Base-by-base conservation (phyloP, 306 rosid species). In the Rosa rugosa region DNA sequence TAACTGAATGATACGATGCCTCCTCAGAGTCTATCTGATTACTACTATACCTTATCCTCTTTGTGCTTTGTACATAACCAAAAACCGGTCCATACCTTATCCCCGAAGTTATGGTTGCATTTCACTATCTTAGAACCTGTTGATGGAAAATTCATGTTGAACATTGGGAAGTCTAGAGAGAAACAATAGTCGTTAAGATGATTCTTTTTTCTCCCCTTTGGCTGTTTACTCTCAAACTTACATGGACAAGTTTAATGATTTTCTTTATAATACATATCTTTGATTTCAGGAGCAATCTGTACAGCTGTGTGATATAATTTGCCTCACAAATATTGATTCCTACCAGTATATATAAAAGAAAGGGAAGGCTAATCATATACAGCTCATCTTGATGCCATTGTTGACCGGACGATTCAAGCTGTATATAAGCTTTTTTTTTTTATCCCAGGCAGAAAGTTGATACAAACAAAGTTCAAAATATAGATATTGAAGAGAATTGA, bases 211-310 rank as follows among this genome's bases (percentile, higher is more conserved):
- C 18, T 62, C 36, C n/a, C 2, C 9, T 12, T 5, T 12, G 68
- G 9, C 23, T 27, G 41, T 62, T 27, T 27, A 62, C 41, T 31
- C 40, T 13, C 0, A 11, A 36, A 1, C 31, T 17, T 46, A 5
- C n/a, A 50, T 22, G 63, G 27, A 1, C 22, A 13, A 14, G 49
- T 12, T 69, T 77, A n/a, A 18, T 23, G 20, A 25, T 20, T 59
- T 1, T 23, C 4, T 31, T 70, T 4, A 66, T 36, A 27, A 4
- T 31, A 31, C 45, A 2, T 20, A 9, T 79, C 80, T 72, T 53
- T 63, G 69, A 44, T 84, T 82, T 80, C 87, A 91, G 97, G 93
- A 59, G 80, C 89, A 73, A 71, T 89, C 69, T 91, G 97, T 83
- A 91, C 93, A 63, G 88, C 82, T 41, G 93, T 88, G 47, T 91